Conservation (phyloP, 352 stramenopile genomes). For the Globisporangium cylindrosporum region DNA sequence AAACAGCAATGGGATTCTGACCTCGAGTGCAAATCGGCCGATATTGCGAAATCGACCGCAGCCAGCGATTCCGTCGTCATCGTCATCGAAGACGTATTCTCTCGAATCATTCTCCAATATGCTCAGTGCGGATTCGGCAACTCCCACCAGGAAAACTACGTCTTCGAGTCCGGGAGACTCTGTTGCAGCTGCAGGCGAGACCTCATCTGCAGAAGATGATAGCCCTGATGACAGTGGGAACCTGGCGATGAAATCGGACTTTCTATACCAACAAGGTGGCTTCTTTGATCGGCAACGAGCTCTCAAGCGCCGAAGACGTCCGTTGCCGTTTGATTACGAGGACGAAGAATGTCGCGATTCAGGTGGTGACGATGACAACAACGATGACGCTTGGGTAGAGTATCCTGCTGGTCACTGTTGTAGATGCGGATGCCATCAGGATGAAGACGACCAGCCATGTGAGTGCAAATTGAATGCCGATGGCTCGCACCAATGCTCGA, state of each 20-base stretch:
- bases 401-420: constrained; percentile 29
- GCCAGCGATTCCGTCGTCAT: constrained; percentile 18
- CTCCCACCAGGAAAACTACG: constrained; percentile 13
- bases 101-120: constrained; percentile 61
- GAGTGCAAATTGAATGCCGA: constrained; percentile 5
- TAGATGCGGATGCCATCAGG: constrained; percentile 35
- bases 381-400: constrained; percentile 17
- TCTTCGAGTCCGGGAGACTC: constrained; percentile 11
- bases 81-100: constrained; percentile 48
- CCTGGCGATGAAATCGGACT: constrained; percentile 48
- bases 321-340: constrained; percentile 57
- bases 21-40: not conserved
- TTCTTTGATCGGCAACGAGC: constrained; percentile 77
- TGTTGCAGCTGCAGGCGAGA: constrained; percentile 13
- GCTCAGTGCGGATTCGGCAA: constrained; percentile 25
- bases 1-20: constrained; percentile 6
- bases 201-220: constrained; percentile 25
- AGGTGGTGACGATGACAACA: constrained; percentile 11
- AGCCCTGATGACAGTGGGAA: constrained; percentile 18
- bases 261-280: constrained; percentile 73
- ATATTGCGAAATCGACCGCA: constrained; percentile 10
- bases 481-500: constrained; percentile 1
- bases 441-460: not conserved
- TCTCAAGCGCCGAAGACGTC: constrained; percentile 50
- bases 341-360: constrained; percentile 23